Percentiles rank a stretch among this genome's conserved stretches.
These are phyloP conservation scores for Phtheirospermum japonicum DNA, from an alignment of 257 asterid species.

Conservation along the genomic window DNA sequence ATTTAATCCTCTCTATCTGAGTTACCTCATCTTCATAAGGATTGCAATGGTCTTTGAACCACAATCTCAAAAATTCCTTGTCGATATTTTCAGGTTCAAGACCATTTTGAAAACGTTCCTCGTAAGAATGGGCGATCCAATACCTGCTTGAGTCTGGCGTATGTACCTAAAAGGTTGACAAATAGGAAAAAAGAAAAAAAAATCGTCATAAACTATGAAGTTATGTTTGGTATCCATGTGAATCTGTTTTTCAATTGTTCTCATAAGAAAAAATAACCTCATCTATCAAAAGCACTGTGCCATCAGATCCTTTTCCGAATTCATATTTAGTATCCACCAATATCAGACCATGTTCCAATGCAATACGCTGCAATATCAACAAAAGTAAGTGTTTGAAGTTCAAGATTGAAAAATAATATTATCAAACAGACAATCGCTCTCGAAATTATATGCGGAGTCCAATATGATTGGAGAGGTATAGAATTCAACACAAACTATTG, in stretches of 20 bases:
- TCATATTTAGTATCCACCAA: slow-evolving; percentile 96
- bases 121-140: slow-evolving; percentile 77
- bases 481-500: too few relatives aligned
- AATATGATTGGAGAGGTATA: too few relatives aligned
- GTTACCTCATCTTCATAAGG: slow-evolving; percentile 89
- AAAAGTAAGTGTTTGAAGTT: neutral
- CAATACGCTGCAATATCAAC: slow-evolving; percentile 49
- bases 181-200: neutral
- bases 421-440: neutral
- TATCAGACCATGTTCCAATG: slow-evolving; percentile 76
- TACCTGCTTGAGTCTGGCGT: slow-evolving; percentile 98
- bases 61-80: slow-evolving; percentile 95
- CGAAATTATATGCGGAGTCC: neutral
- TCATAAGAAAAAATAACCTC: slow-evolving; percentile 53
- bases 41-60: slow-evolving; percentile 89
- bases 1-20: neutral
- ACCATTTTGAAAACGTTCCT: slow-evolving; percentile 60
- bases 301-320: slow-evolving; percentile 92
- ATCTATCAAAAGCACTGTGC: slow-evolving; percentile 68
- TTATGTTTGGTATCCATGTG: neutral
- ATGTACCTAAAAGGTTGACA: slow-evolving; percentile 59
- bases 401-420: neutral
- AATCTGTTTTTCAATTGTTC: slow-evolving; percentile 11
- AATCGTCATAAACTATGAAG: slow-evolving; percentile 13
- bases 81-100: slow-evolving; percentile 95